Percentiles rank a stretch among this genome's conserved stretches.
Evolutionary conservation across 331 rosid genomes (phyloP).

Genomic region (Acacia pycnantha): DNA sequence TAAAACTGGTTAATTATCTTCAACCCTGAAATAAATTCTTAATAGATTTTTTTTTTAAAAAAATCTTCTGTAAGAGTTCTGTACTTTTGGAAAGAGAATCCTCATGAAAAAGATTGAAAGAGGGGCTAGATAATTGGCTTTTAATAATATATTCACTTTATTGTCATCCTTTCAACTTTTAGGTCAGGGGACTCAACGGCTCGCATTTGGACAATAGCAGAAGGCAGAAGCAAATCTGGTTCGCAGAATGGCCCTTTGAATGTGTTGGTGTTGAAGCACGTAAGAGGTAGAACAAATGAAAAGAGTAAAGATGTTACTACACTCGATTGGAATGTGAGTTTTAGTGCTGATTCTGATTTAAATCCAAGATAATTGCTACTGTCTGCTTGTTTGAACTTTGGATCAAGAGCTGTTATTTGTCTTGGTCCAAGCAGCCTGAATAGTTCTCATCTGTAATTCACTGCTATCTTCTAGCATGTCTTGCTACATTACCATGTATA

Average conservation of each 20-base stretch:
- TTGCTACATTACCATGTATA: background rate
- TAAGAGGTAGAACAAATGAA: slow-evolving; percentile 85
- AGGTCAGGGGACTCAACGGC: slow-evolving; percentile 87
- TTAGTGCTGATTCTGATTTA: slow-evolving; percentile 25
- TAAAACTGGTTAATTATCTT: background rate
- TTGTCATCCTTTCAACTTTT: slow-evolving; percentile 25
- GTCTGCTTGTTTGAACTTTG: slow-evolving; percentile 8
- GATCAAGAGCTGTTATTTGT: slow-evolving; percentile 8
- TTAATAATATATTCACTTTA: slow-evolving; percentile 2
- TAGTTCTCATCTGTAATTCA: background rate
- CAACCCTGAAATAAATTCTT: slow-evolving; percentile 5
- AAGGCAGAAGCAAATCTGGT: slow-evolving; percentile 50
- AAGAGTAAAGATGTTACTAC: slow-evolving; percentile 95
- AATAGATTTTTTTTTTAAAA: background rate
- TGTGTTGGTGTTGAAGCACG: slow-evolving; percentile 68
- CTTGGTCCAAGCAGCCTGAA: background rate
- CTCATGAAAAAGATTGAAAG: background rate
- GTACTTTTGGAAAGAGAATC: background rate
- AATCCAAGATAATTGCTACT: slow-evolving; percentile 11
- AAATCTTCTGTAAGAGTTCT: slow-evolving; percentile 2
- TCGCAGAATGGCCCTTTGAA: slow-evolving; percentile 46
- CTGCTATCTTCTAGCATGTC: background rate
- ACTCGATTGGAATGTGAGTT: slow-evolving; percentile 99
- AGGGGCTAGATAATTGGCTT: background rate
- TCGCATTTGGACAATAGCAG: slow-evolving; percentile 70